Base-by-base conservation (phyloP, 306 rosid species). In the Fragaria iinumae region DNA sequence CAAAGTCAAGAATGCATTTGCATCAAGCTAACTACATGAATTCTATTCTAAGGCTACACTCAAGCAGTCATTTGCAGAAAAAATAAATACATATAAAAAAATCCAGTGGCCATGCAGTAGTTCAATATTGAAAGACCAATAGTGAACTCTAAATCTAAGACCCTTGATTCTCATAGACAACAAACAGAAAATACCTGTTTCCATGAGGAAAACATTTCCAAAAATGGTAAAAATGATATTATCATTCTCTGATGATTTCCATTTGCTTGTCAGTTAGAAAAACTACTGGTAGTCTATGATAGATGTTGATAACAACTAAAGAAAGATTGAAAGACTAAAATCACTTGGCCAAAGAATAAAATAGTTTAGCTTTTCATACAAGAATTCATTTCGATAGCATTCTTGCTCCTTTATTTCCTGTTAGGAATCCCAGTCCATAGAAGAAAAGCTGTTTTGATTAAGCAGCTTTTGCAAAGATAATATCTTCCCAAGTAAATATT, bases 311-410 rank as follows among this genome's bases (percentile, higher is more conserved):
- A 20, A 53, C 11, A 53, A 53, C 25, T 18, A 20, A 25, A 69
- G 41, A 27, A 36, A 6, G 23, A 70, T 11, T 47, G 9, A 27
- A 69, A 44, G 32, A 16, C 39, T 14, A 48, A 47, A 60, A 11
- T 70, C 52, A 70, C 18, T 70, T 27, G 74, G 18, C 17, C 41
- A 47, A 70, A 47, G 23, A 50, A 70, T 56, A 56, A 8, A 56
- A 8, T n/a, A 56, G 63, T 56, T 56, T 9, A 56, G 63, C 14
- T 56, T 56, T 56, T 56, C 14, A n/a, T 21, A 56, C 8, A 55
- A 21, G 27, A 55, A 8, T 21, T 9, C 27, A 21, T 55, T n/a
- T 8, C 16, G 13, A 9, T 56, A 56, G 63, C 63, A 1, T 53
- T 53, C 10, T 6, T 20, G 21, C 23, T 52, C 59, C 59, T 20